phyloP scores from a whole-genome alignment of 2,329 filamentous ascomycete genomes.

The Cladosporium sp. region DNA sequence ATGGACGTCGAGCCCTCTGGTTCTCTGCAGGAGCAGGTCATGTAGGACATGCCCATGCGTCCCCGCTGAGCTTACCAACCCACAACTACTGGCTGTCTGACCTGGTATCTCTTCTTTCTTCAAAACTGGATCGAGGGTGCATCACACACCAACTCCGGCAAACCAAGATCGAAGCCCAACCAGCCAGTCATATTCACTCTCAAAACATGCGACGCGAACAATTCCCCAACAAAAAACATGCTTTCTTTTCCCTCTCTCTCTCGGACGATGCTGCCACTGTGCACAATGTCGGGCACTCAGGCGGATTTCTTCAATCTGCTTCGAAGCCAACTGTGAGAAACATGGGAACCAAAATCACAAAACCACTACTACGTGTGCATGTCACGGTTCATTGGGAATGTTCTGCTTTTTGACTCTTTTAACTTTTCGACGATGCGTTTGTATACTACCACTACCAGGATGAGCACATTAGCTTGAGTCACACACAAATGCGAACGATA shows the following conservation, averaged over 20 bases:
- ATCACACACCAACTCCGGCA: background rate
- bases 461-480: slow-evolving; percentile 7
- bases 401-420: background rate
- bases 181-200: background rate
- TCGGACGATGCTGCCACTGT: background rate
- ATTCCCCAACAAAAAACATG: background rate
- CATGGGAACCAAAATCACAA: background rate
- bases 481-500: background rate
- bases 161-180: background rate
- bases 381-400: slow-evolving; percentile 3
- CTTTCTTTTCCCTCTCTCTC: background rate
- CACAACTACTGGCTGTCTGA: slow-evolving; percentile 11
- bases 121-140: background rate
- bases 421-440: slow-evolving; percentile 4
- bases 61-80: slow-evolving; percentile 3
- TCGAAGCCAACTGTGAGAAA: background rate
- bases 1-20: slow-evolving; percentile 77
- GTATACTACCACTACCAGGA: slow-evolving; percentile 9
- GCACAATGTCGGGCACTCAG: background rate
- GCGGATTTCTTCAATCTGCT: background rate
- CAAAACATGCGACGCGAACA: slow-evolving; percentile 6
- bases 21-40: slow-evolving; percentile 93
- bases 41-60: slow-evolving; percentile 6
- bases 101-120: background rate
- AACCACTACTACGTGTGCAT: slow-evolving; percentile 2